phyloP scores from a whole-genome alignment of 495 filamentous ascomycete genomes.

The Schizothecium vesticola region DNA sequence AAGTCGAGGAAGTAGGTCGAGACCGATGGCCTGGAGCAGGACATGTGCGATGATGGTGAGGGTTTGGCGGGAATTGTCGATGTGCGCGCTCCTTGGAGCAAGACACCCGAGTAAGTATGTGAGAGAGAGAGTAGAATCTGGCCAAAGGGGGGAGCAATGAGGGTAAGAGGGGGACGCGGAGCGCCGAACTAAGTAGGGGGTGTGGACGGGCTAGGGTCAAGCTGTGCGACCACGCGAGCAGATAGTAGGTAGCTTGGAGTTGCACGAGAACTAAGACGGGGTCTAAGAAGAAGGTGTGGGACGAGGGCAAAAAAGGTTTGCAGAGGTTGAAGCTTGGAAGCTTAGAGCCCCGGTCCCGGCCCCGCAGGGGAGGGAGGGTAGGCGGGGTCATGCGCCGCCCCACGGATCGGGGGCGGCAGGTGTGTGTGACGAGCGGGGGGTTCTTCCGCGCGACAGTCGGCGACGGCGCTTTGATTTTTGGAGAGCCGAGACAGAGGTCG shows the following conservation, averaged over 20 bases:
- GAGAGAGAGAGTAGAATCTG: not conserved
- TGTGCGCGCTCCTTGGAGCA: not conserved
- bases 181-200: not conserved
- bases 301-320: slow-evolving; percentile 6
- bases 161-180: not conserved
- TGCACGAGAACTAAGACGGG: not conserved
- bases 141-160: not conserved
- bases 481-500: not conserved
- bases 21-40: slow-evolving; percentile 11
- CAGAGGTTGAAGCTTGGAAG: not conserved
- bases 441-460: not conserved
- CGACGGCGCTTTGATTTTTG: not conserved
- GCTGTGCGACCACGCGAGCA: not conserved
- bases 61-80: not conserved
- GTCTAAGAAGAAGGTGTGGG: not conserved
- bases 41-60: slow-evolving; percentile 18
- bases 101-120: not conserved
- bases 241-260: not conserved
- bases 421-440: not conserved
- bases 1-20: slow-evolving; percentile 13
- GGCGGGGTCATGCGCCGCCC: slow-evolving; percentile 1
- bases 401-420: not conserved
- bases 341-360: slow-evolving; percentile 2
- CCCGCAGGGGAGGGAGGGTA: not conserved
- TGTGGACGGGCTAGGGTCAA: not conserved